Percentiles rank a stretch among this genome's conserved stretches.
phyloP scores from a whole-genome alignment of 2,329 filamentous ascomycete genomes.

The Hymenoscyphus salicellus region DNA sequence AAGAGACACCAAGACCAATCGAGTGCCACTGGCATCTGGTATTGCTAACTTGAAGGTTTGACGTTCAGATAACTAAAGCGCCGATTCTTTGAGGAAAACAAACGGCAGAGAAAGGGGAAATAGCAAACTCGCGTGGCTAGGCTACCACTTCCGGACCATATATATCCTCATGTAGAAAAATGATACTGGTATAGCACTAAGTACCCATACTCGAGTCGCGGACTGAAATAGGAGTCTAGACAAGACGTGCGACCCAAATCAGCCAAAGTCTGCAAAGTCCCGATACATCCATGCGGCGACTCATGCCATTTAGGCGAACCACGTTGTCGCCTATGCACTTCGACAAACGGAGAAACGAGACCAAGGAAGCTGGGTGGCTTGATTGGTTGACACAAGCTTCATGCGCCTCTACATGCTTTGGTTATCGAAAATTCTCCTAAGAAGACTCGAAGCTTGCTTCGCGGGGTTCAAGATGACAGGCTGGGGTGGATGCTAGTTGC shows the following conservation, averaged over 20 bases:
- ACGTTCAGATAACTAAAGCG: not conserved
- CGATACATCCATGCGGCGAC: slow-evolving; percentile 26
- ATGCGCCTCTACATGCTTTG: slow-evolving; percentile 25
- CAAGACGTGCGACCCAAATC: slow-evolving; percentile 23
- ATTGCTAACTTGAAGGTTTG: not conserved
- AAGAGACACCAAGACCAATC: not conserved
- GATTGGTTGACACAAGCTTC: slow-evolving; percentile 22
- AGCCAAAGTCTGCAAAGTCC: slow-evolving; percentile 25
- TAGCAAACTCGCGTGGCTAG: not conserved
- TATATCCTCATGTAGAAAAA: not conserved
- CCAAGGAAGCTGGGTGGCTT: slow-evolving; percentile 10
- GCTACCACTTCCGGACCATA: not conserved
- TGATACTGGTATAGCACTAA: slow-evolving; percentile 1
- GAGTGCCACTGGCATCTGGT: not conserved
- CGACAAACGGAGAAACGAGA: slow-evolving; percentile 30
- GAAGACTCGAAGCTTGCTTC: slow-evolving; percentile 28
- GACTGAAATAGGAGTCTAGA: slow-evolving; percentile 23
- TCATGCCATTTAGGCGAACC: slow-evolving; percentile 29
- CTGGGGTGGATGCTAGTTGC: slow-evolving; percentile 2
- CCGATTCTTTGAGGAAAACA: not conserved
- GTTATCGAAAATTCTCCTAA: slow-evolving; percentile 16
- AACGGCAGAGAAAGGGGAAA: not conserved
- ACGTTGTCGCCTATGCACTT: slow-evolving; percentile 32
- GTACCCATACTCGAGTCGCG: slow-evolving; percentile 28
- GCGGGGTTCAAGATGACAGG: slow-evolving; percentile 16